phyloP scores from a whole-genome alignment of 2,329 filamentous ascomycete species.

The Pleurostoma richardsiae region DNA sequence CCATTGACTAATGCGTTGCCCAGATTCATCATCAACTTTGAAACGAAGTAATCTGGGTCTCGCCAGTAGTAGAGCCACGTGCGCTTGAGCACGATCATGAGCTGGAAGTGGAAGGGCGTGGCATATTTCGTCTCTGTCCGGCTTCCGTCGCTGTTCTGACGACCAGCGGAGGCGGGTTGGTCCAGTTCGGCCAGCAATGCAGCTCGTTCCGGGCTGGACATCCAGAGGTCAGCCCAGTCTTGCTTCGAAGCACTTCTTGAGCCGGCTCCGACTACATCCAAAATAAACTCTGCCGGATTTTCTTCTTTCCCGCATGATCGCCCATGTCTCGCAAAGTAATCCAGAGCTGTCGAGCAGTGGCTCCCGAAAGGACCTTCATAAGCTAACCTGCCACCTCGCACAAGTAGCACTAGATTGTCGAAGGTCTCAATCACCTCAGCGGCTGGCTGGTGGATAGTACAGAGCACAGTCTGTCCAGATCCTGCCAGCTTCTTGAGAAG shows the following conservation, averaged over 20 bases:
- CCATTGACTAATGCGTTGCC: constrained; percentile 51
- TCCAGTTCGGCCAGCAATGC: neutral
- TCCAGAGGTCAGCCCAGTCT: neutral
- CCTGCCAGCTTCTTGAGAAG: neutral
- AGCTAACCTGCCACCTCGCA: neutral
- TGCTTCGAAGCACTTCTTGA: neutral
- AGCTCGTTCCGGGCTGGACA: neutral
- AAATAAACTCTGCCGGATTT: constrained; percentile 1
- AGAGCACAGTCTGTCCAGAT: neutral
- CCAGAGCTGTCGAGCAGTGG: neutral
- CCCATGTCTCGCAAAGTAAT: neutral
- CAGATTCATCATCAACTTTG: constrained; percentile 33
- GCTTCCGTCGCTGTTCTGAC: neutral
- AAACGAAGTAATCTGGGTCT: constrained; percentile 57
- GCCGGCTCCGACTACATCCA: neutral
- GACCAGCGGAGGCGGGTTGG: neutral
- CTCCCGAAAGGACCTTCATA: neutral
- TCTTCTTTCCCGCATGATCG: neutral
- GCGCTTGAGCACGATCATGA: constrained; percentile 26
- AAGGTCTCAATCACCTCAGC: neutral
- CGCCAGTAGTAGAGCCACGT: constrained; percentile 61
- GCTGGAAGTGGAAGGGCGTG: neutral
- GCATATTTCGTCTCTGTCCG: neutral
- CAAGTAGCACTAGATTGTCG: neutral
- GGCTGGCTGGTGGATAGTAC: neutral